Percentiles rank a stretch among this genome's conserved stretches.
Conservation (phyloP, 768 basidiomycete species). For the Tephrocybe sp. region DNA sequence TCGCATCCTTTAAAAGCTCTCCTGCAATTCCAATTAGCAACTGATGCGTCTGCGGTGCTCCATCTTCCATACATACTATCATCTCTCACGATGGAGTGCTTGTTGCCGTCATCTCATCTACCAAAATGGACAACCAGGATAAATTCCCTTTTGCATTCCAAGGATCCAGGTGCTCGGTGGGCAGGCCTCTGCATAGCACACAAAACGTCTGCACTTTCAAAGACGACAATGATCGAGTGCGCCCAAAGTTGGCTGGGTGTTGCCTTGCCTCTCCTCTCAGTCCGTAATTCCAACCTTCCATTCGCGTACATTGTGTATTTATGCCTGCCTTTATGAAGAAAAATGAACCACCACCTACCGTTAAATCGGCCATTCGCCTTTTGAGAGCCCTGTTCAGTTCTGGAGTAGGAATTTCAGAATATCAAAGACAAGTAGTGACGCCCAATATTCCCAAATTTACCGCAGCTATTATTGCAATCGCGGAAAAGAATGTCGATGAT, state of each 20-base stretch:
- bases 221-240: slow-evolving; percentile 60
- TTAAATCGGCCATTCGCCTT: slow-evolving; percentile 68
- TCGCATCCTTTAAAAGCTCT: slow-evolving; percentile 59
- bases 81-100: slow-evolving; percentile 49
- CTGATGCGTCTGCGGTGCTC: slow-evolving; percentile 59
- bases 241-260: slow-evolving; percentile 73
- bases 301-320: slow-evolving; percentile 24
- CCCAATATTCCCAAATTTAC: slow-evolving; percentile 78
- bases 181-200: slow-evolving; percentile 76
- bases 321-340: slow-evolving; percentile 46
- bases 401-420: slow-evolving; percentile 67
- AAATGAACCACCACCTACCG: slow-evolving; percentile 59
- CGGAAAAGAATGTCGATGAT: slow-evolving; percentile 47
- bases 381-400: slow-evolving; percentile 59
- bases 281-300: slow-evolving; percentile 42
- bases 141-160: slow-evolving; percentile 74
- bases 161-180: slow-evolving; percentile 78
- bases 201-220: slow-evolving; percentile 61
- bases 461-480: slow-evolving; percentile 52
- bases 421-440: slow-evolving; percentile 74
- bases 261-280: slow-evolving; percentile 66
- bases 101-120: slow-evolving; percentile 63
- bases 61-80: slow-evolving; percentile 62
- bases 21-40: slow-evolving; percentile 70
- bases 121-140: slow-evolving; percentile 78